Conservation (phyloP, 306 rosid species). For the Hippophae rhamnoides region DNA sequence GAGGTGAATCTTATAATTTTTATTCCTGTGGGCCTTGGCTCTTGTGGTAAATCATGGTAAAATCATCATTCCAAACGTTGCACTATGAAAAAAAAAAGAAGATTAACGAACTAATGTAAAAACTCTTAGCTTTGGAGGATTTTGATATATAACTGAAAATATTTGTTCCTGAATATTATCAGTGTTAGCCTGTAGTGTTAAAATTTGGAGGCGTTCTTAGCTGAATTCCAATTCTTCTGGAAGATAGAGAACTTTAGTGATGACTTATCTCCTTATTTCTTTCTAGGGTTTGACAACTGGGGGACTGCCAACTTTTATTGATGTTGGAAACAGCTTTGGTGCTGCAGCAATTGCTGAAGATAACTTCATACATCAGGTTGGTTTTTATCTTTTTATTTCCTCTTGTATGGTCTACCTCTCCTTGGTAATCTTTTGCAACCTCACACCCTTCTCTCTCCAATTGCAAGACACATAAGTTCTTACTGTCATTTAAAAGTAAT, state of each 20-base stretch:
- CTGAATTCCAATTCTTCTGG: neutral
- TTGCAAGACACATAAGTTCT: neutral
- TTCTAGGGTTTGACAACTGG: constrained; percentile 85
- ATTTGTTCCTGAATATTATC: no score
- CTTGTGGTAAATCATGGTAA: neutral
- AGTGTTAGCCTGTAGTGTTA: no score
- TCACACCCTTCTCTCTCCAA: neutral
- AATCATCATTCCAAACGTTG: no score
- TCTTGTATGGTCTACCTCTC: neutral
- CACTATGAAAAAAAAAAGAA: no score
- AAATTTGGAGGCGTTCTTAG: no score
- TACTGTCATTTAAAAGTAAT: constrained; percentile 10
- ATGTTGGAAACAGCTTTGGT: constrained; percentile 96
- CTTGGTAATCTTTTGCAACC: neutral
- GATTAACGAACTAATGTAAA: no score
- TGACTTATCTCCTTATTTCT: constrained; percentile 1
- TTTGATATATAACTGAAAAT: no score
- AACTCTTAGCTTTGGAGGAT: no score
- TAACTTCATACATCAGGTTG: constrained; percentile 63
- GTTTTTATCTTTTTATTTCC: constrained; percentile 6
- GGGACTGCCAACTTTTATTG: constrained; percentile 94
- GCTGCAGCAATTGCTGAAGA: constrained; percentile 87
- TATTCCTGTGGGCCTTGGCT: neutral
- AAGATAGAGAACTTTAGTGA: neutral
- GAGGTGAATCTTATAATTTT: no score